These are phyloP conservation scores for Kazachstania sp. DNA, from an alignment of 1,139 yeast genomes.

Conservation along the genomic window DNA sequence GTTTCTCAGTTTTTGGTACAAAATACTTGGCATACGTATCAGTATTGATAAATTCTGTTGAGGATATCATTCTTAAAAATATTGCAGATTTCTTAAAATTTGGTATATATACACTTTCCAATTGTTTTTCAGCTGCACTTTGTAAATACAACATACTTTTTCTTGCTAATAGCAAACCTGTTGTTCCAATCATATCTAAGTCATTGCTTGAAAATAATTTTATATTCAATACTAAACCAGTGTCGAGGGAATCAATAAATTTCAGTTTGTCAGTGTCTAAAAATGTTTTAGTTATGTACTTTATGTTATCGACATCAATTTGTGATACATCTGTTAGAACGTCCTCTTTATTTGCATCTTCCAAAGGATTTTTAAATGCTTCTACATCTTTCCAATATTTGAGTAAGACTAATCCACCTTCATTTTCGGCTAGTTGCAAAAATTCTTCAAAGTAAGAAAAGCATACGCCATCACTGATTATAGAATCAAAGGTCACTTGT, in stretches of 20 bases:
- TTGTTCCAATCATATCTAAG: conserved; percentile 4
- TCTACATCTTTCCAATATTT: conserved; percentile 65
- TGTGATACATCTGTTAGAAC: conserved; percentile 13
- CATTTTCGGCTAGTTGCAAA: conserved; percentile 7
- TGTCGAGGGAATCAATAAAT: conserved; percentile 13
- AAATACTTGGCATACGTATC: conserved; percentile 12
- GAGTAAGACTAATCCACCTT: conserved; percentile 25
- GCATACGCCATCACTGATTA: conserved; percentile 15
- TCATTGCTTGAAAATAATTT: conserved; percentile 7
- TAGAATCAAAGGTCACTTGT: conserved; percentile 14
- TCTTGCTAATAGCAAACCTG: conserved; percentile 38
- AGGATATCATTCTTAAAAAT: conserved; percentile 35
- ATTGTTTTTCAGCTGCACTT: conserved; percentile 38
- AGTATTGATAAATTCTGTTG: conserved; percentile 14
- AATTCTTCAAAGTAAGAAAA: conserved; percentile 14
- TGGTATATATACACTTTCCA: conserved; percentile 46
- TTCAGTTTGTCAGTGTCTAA: conserved; percentile 11
- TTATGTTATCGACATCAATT: conserved; percentile 9
- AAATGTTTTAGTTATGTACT: conserved; percentile 10
- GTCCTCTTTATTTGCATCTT: conserved; percentile 36
- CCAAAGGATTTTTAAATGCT: conserved; percentile 62
- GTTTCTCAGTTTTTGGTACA: background rate
- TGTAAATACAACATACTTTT: conserved; percentile 51
- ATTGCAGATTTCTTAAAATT: conserved; percentile 48
- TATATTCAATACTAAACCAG: conserved; percentile 15